Evolutionary conservation across 164 flowering plant species (phyloP), one percentile per base, ranked within the genome.

Genomic region (Cinnamomum micranthum): DNA sequence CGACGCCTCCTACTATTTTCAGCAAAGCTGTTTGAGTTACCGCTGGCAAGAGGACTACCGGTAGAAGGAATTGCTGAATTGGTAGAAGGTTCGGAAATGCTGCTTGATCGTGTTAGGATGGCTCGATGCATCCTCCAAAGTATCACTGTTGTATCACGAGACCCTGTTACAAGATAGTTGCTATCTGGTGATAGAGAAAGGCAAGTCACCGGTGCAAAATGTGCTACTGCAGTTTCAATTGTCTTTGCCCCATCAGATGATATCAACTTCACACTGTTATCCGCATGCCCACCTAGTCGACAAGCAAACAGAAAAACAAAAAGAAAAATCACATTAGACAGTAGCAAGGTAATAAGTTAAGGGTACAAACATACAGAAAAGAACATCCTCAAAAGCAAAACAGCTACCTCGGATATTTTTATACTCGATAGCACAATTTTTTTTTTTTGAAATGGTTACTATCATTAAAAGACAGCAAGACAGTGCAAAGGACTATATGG

Each of bases 181-280:
- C 92, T 84, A 82, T 92, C 94, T 59, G 92, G 86, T 41, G 97
- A 92, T 50, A 92, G 84, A 72, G 95, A 82, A 68, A 96, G 78
- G 84, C 99, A 96, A 72, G 98, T 92, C 28, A 96, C 92, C 4
- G 99, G 98, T 71, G 95, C 99, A 86, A 90, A 96, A 74, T 96
- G 99, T 28, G 86, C 97, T 69, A 73, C 68, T 68, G 99, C 98
- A 72, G 88, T 85, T 84, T 96, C 99, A 71, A 96, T 80, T 65
- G 97, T 91, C 87, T 87, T 96, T 77, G 97, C 99, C 72, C 95
- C 98, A 79, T 96, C 98, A 27, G 91, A 81, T 74, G 98, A 88
- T 81, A 95, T 71, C 63, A 95, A 77, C 87, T 88, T 91, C 75
- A 95, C 80, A 78, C 97, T 94, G 80, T 87, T 91, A 77, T 96